Evolutionary conservation across 1,284 basidiomycete species (phyloP), one percentile per base, ranked within the genome.

Genomic region (Irpex rosettiformis): DNA sequence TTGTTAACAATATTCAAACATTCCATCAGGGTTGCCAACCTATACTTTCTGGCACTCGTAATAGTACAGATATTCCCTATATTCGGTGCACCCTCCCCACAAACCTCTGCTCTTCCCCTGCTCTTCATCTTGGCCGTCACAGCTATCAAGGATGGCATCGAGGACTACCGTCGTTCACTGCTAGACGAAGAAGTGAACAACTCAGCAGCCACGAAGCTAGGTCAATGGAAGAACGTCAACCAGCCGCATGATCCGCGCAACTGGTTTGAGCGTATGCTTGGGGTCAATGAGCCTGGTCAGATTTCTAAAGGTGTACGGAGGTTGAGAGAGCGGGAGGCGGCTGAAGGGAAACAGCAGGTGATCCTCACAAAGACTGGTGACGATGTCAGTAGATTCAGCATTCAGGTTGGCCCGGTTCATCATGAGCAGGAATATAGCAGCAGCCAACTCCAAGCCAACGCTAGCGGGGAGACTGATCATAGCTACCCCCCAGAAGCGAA

Each of bases 121-220:
- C 77, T 93, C 18, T 92, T 95, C 72, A 97, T 98, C 64, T 74
- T 98, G 48, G 72, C 79, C 29, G 90, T 97, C 61, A 98, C 96
- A 5, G 95, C 90, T 8, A 86, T 97, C 76, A 98, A 98, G 73
- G 96, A 98, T 71, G 94, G 88, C 10, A 79, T 98, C 57, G 96
- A 98, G 76, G 96, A 98, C 74, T 96, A 94, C 72, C 86, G 96
- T 22, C 85, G 96, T 60, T 90, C 91, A 3, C 71, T 76, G 3
- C 80, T 96, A 49, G 96, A 98, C 70, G 92, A 97, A 65, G 85
- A 95, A 69, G 93, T 96, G 65, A 96, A 96, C 76, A 94, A 87
- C 56, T 93, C 91, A 0, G 90, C 93, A 7, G 86, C 88, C 13
- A 96, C 93, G 0, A 89, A 91, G 63, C 84, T 98, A 8, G 89